Base-by-base conservation (phyloP, 805 yeast species). In the Candida ulmi region DNA sequence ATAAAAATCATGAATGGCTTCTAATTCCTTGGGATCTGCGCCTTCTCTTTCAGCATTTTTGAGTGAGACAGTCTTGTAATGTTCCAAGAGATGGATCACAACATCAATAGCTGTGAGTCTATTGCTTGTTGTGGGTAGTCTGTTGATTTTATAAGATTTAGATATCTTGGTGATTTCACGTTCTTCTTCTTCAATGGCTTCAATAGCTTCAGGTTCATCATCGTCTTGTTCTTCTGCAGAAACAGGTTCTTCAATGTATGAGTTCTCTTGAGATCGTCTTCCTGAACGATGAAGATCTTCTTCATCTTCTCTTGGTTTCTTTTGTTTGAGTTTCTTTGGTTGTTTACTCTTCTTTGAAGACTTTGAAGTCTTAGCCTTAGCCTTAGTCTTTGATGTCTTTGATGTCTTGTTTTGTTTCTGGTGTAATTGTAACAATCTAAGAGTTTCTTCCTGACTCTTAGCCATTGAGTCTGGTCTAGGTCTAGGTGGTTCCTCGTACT, bases 61-160 rank as follows among this genome's bases (percentile, higher is more conserved):
- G 2, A 51, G 30, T 28, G 36, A 43, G 37, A 13, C 12, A 15
- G 9, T 6, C 17, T 28, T n/a, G 31, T 28, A 16, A 17, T 28
- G 17, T 28, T 28, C 31, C 31, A 28, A 13, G 6, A 28, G 18
- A 28, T 48, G 52, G 6, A 38, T 36, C 33, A 43, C 44, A 21
- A 45, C 54, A 46, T 41, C 52, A 21, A 41, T 37, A 33, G 48
- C 44, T 8, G 51, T 50, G 33, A 43, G 43, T 30, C 57, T 46
- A 17, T 38, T 40, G 15, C 37, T 46, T 18, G 47, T 39, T 1
- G 47, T 51, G 5, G 52, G 52, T 3, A 40, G 31, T 50, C 42
- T 51, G 5, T 60, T 51, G 32, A 62, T 59, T 7, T 54, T 46
- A 3, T 62, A 39, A 1, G 35, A 23, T 6, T 26, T 27, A 11